Evolutionary conservation across 352 stramenopile species (phyloP).

Genomic region (Pseudoperonospora humuli): DNA sequence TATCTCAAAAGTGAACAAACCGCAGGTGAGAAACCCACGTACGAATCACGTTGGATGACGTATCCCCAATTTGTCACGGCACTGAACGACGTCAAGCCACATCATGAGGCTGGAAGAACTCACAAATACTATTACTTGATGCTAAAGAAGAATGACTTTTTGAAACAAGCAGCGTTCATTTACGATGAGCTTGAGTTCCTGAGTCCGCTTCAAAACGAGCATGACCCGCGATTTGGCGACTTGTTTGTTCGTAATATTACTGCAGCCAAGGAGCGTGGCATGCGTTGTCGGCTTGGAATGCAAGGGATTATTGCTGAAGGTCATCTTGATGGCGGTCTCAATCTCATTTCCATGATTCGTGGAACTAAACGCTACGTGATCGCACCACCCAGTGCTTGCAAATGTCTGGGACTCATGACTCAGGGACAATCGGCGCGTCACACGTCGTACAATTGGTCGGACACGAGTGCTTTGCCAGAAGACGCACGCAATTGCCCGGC

Average conservation of each 20-base stretch:
- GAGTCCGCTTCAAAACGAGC: constrained; percentile 76
- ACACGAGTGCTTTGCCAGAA: constrained; percentile 30
- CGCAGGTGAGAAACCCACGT: constrained; percentile 30
- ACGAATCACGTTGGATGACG: constrained; percentile 45
- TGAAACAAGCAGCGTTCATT: constrained; percentile 34
- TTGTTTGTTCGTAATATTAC: constrained; percentile 42
- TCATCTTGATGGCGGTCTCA: constrained; percentile 91
- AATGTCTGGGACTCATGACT: constrained; percentile 67
- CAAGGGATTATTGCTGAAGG: constrained; percentile 88
- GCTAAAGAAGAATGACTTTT: constrained; percentile 47
- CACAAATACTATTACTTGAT: constrained; percentile 54
- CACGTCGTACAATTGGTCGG: constrained; percentile 88
- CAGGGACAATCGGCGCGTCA: constrained; percentile 82
- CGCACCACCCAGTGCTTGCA: constrained; percentile 81
- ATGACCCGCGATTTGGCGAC: constrained; percentile 32
- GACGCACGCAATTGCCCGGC: constrained; percentile 40
- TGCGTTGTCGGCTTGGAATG: constrained; percentile 88
- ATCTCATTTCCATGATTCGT: constrained; percentile 89
- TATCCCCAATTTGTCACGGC: constrained; percentile 49
- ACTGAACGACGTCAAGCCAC: constrained; percentile 17
- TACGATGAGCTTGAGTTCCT: constrained; percentile 90
- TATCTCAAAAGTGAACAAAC: constrained; percentile 47
- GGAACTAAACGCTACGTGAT: constrained; percentile 91
- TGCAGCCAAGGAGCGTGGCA: constrained; percentile 33
- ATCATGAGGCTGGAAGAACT: constrained; percentile 5